Percentiles rank a stretch among this genome's conserved stretches.
Evolutionary conservation across 1,284 basidiomycete genomes (phyloP).

Genomic region (Pascua sp.): DNA sequence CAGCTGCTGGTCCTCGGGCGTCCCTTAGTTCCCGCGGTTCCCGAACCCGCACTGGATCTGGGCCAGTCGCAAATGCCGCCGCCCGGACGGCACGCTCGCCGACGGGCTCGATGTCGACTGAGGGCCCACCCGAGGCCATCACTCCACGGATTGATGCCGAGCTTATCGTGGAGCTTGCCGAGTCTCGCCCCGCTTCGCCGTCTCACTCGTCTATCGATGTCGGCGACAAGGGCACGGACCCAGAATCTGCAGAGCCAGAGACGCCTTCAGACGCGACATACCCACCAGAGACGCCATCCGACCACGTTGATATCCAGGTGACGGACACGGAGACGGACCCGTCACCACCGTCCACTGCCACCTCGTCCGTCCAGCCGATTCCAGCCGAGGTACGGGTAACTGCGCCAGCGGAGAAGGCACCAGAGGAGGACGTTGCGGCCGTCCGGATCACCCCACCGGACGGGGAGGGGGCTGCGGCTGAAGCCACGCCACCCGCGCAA

Average conservation of each 20-base stretch:
- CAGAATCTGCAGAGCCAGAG: too few species aligned
- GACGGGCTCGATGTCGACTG: conserved; percentile 25
- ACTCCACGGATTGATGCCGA: conserved; percentile 23
- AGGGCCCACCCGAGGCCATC: conserved; percentile 28
- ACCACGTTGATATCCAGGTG: neutral
- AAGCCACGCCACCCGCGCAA: neutral
- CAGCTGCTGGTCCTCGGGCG: too few species aligned
- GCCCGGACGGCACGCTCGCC: conserved; percentile 21
- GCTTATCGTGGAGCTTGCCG: conserved; percentile 30
- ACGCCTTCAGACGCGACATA: neutral
- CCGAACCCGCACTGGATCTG: too few species aligned
- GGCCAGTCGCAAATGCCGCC: neutral
- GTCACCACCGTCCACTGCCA: too few species aligned
- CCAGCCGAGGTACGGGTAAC: neutral
- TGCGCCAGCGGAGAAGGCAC: neutral
- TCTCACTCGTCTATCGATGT: neutral
- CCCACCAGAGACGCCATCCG: neutral
- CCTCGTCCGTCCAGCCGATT: neutral
- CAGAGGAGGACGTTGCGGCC: neutral
- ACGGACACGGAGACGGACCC: neutral
- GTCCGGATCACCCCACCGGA: neutral
- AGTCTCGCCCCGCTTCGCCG: neutral
- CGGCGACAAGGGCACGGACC: too few species aligned
- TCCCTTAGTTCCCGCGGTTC: neutral
- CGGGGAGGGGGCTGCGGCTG: neutral